These are phyloP conservation scores for Escovopsis sp. DNA, from an alignment of 2,329 filamentous ascomycete genomes.

Conservation along the genomic window DNA sequence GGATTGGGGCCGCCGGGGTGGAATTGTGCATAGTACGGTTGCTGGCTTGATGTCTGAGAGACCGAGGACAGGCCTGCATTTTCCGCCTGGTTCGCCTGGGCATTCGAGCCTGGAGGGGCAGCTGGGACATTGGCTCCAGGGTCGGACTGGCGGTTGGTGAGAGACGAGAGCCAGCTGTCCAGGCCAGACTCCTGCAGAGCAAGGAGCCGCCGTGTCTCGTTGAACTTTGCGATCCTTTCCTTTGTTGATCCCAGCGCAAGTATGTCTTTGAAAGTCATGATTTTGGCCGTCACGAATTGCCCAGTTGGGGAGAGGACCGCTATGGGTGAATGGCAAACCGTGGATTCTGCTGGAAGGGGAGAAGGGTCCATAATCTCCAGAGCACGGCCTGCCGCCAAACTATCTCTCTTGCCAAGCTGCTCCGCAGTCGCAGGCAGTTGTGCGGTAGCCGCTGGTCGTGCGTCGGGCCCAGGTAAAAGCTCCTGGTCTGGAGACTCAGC, in stretches of 20 bases:
- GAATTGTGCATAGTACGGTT: conserved; percentile 29
- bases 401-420: too few relatives aligned
- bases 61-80: conserved; percentile 10
- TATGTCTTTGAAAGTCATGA: conserved; percentile 61
- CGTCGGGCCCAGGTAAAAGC: too few relatives aligned
- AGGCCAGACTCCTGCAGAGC: conserved; percentile 62
- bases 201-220: conserved; percentile 57
- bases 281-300: conserved; percentile 11
- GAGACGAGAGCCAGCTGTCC: conserved; percentile 36
- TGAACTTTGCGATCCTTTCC: conserved; percentile 61
- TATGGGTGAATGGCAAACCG: conserved; percentile 14
- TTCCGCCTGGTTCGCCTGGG: conserved; percentile 8
- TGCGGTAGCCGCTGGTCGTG: too few relatives aligned
- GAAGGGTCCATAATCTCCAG: conserved; percentile 17
- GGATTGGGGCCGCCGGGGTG: too few relatives aligned
- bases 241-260: conserved; percentile 48
- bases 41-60: conserved; percentile 18
- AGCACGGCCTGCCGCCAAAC: background rate
- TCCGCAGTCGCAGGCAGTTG: too few relatives aligned
- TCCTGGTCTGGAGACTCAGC: background rate
- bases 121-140: conserved; percentile 23
- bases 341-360: conserved; percentile 25
- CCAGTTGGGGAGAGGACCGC: conserved; percentile 5
- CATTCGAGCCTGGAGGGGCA: conserved; percentile 12
- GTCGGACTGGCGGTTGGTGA: conserved; percentile 33